Conservation (phyloP, 1,284 basidiomycete genomes). For the Omphalotus olearius region DNA sequence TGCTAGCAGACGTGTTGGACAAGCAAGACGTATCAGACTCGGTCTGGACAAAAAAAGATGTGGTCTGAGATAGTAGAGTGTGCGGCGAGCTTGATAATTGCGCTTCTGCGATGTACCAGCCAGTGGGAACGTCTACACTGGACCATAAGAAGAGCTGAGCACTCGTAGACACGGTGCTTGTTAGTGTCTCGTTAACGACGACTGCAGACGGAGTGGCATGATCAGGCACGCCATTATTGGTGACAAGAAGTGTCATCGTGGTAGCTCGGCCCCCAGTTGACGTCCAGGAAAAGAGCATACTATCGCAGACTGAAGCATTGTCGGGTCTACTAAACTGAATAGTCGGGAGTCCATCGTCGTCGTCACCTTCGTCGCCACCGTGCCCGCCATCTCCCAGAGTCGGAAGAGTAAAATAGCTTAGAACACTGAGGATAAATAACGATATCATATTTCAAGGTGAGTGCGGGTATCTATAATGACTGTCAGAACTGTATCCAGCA, state of each 20-base stretch:
- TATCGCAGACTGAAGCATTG: slow-evolving; percentile 8
- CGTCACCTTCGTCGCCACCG: not conserved
- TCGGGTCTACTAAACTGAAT: slow-evolving; percentile 6
- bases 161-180: slow-evolving; percentile 1
- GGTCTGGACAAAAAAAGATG: slow-evolving; percentile 34
- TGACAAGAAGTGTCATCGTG: slow-evolving; percentile 4
- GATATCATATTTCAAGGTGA: no score
- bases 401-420: not conserved
- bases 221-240: slow-evolving; percentile 4
- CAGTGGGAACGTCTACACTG: slow-evolving; percentile 34
- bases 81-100: slow-evolving; percentile 21
- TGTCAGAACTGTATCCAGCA: no score
- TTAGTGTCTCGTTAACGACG: slow-evolving; percentile 2
- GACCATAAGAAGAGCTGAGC: slow-evolving; percentile 26
- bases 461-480: no score
- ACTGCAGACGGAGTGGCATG: not conserved
- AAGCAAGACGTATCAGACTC: slow-evolving; percentile 37
- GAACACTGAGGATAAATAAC: no score
- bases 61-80: not conserved
- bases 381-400: not conserved
- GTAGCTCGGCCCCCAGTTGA: slow-evolving; percentile 1
- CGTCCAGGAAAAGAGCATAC: slow-evolving; percentile 10
- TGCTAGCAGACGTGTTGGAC: not conserved
- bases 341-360: not conserved
- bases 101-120: slow-evolving; percentile 36